These are phyloP conservation scores for Bertia moriformis DNA, from an alignment of 2,329 filamentous ascomycete species.

Conservation along the genomic window DNA sequence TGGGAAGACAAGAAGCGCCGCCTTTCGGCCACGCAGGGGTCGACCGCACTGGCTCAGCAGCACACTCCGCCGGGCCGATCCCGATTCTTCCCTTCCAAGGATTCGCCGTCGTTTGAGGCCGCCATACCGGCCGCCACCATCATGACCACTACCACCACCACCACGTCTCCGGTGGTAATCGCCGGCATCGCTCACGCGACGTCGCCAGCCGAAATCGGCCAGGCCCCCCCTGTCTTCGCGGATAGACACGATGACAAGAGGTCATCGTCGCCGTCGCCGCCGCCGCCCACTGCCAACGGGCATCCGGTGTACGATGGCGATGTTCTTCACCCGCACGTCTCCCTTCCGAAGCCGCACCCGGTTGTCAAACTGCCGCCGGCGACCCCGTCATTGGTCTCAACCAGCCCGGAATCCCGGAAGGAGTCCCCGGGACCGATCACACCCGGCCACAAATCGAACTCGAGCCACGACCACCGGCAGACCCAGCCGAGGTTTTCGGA, in stretches of 20 bases:
- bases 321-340: conserved; percentile 49
- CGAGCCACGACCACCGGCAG: conserved; percentile 18
- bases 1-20: not conserved
- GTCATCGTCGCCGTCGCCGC: conserved; percentile 46
- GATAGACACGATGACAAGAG: too few relatives aligned
- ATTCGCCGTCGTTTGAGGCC: too few relatives aligned
- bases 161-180: too few relatives aligned
- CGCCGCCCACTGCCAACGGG: conserved; percentile 54
- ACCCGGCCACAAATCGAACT: conserved; percentile 19
- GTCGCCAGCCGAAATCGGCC: too few relatives aligned
- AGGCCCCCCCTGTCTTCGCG: too few relatives aligned
- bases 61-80: too few relatives aligned
- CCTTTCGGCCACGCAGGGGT: not conserved
- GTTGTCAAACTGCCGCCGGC: conserved; percentile 68
- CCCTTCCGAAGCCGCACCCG: conserved; percentile 54
- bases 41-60: not conserved
- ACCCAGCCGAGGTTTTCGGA: conserved; percentile 22
- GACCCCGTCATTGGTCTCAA: conserved; percentile 20
- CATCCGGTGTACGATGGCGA: conserved; percentile 64
- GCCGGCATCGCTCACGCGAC: too few relatives aligned
- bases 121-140: too few relatives aligned
- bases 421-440: conserved; percentile 17
- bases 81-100: not conserved
- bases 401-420: conserved; percentile 15
- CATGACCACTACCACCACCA: too few relatives aligned